These are phyloP conservation scores for Eragrostis nindensis DNA, from an alignment of 176 grass and related monocot genomes.

Conservation along the genomic window DNA sequence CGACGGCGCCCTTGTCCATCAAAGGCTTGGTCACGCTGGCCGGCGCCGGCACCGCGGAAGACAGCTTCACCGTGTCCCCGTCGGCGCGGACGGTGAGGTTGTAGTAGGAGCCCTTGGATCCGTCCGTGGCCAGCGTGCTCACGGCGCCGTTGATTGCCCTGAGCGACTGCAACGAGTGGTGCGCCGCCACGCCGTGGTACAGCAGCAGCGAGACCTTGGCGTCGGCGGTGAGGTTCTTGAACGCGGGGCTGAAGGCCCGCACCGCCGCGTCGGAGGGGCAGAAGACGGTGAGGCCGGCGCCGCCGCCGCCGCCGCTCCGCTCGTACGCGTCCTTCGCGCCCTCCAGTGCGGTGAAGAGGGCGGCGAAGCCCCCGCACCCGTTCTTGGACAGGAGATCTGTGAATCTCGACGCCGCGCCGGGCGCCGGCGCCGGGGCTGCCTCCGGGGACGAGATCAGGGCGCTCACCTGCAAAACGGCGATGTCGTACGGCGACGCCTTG, in stretches of 20 bases:
- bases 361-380: constrained; percentile 59
- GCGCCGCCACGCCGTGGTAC: constrained; percentile 61
- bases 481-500: constrained; percentile 45
- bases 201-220: constrained; percentile 43
- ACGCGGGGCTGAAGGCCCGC: constrained; percentile 49
- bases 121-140: constrained; percentile 50
- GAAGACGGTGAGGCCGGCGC: constrained; percentile 57
- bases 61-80: constrained; percentile 26
- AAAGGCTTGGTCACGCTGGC: constrained; percentile 31
- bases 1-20: constrained; percentile 11
- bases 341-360: constrained; percentile 35
- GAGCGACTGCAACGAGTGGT: constrained; percentile 55
- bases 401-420: too few relatives aligned
- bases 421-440: constrained; percentile 14
- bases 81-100: constrained; percentile 32
- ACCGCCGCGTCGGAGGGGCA: constrained; percentile 58
- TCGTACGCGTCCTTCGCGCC: constrained; percentile 41
- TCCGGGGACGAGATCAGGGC: constrained; percentile 43
- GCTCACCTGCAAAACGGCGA: constrained; percentile 63
- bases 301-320: not conserved
- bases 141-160: constrained; percentile 49
- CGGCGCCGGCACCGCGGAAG: not conserved
- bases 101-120: constrained; percentile 14
- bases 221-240: constrained; percentile 49
- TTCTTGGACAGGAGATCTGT: constrained; percentile 51